Conservation (phyloP, 176 grass and related monocot species). For the Hordeum vulgare region MorexV3_pseudomolecules_assembly NC_058519.1:644347725-644348224, state of each 20-base stretch:
- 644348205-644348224: constrained; percentile 75
- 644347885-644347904: constrained; percentile 92
- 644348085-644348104: constrained; percentile 90
- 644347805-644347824: constrained; percentile 85
- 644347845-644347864: constrained; percentile 95
- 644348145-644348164: constrained; percentile 97
- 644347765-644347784: constrained; percentile 79
- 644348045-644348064: constrained; percentile 95
- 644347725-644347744: constrained; percentile 82
- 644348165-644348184: constrained; percentile 92
- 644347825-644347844: constrained; percentile 92
- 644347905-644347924: constrained; percentile 87
- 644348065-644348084: constrained; percentile 74
- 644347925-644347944: constrained; percentile 92
- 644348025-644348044: constrained; percentile 71
- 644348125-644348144: constrained; percentile 92
- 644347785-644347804: constrained; percentile 94
- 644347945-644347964: constrained; percentile 63
- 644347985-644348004: constrained; percentile 96
- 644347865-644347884: constrained; percentile 57
- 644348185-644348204: constrained; percentile 84
- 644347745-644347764: constrained; percentile 60
- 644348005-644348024: constrained; percentile 98
- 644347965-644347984: constrained; percentile 83
- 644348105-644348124: constrained; percentile 99